Base-by-base conservation (phyloP, 1,284 basidiomycete genomes). In the Cystobasidium sp. region DNA sequence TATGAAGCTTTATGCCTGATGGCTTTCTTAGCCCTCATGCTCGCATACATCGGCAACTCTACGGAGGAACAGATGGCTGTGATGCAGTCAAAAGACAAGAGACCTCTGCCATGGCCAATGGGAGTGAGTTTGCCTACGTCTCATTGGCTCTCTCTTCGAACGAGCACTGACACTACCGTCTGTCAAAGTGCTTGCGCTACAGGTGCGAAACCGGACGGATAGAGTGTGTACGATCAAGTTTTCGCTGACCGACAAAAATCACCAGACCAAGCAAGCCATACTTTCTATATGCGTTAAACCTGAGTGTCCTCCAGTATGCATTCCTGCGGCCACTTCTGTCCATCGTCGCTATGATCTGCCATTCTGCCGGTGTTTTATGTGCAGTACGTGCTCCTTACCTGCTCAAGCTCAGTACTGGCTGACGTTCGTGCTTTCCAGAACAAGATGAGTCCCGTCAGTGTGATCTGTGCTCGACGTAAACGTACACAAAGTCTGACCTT, bases 241-340 rank as follows among this genome's bases (percentile, higher is more conserved):
- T 9, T 4, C 1, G 14, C 53, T 22, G 10, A 55, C 53, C 16
- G 3, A 10, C 39, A 62, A 10, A n/a, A 3, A 14, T 74, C 14
- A 24, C 89, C 81, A 84, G 92, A 47, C 90, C 92, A 0, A 91
- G 90, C 9, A 94, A 94, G 88, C 85, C 90, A 0, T 93, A 94
- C 82, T 94, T 94, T 81, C 90, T 94, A 88, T 90, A 93, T 81
- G 90, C 91, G 0, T 82, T 94, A 79, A 93, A 92, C 84, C 91
- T 78, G 51, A 83, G 72, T 8, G 75, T 78, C 44, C 82, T 93
- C 63, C 93, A 94, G 86, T 94, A 93, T 79, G 88, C 92, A 46
- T 87, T 93, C 72, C 84, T 93, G 75, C 49, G 46, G 16, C 74
- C 72, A 82, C 81, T 84, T 41, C 83, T 85, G 31, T 91, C 90